Conservation (phyloP, 2,329 filamentous ascomycete species). For the Aspergillus melleus region DNA sequence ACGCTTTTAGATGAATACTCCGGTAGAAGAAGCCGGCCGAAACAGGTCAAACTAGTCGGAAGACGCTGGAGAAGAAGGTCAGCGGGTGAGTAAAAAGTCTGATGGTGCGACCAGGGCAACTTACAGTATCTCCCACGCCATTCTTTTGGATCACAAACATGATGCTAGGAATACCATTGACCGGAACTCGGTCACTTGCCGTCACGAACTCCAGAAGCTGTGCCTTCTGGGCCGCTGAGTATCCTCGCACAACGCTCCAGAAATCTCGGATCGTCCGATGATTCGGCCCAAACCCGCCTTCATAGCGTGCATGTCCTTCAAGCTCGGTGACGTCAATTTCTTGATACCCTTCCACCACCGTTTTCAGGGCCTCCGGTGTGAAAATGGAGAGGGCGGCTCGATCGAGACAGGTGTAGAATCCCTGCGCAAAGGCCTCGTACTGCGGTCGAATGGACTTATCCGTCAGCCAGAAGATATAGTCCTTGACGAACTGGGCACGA, state of each 20-base stretch:
- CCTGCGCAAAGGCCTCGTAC: constrained; percentile 75
- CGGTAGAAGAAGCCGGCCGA: constrained; percentile 81
- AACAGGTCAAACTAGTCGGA: constrained; percentile 90
- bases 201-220: constrained; percentile 91
- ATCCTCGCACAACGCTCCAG: constrained; percentile 76
- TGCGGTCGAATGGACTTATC: constrained; percentile 75
- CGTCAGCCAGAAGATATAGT: constrained; percentile 83
- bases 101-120: constrained; percentile 14
- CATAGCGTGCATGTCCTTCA: constrained; percentile 71
- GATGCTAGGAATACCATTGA: constrained; percentile 78
- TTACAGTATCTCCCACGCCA: constrained; percentile 59
- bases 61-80: constrained; percentile 46
- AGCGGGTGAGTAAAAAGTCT: constrained; percentile 1
- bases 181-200: constrained; percentile 83
- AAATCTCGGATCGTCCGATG: constrained; percentile 75
- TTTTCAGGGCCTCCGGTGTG: constrained; percentile 68
- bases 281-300: constrained; percentile 69
- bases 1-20: constrained; percentile 73
- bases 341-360: constrained; percentile 78
- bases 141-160: constrained; percentile 82
- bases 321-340: constrained; percentile 77
- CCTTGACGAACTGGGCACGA: constrained; percentile 72
- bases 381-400: constrained; percentile 71
- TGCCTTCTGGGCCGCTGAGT: constrained; percentile 64
- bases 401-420: constrained; percentile 75